A percentile compares a stretch with the other conserved stretches of the same genome.
Evolutionary conservation across 331 rosid genomes (phyloP).

Genomic region (Malus hybrid): DNA sequence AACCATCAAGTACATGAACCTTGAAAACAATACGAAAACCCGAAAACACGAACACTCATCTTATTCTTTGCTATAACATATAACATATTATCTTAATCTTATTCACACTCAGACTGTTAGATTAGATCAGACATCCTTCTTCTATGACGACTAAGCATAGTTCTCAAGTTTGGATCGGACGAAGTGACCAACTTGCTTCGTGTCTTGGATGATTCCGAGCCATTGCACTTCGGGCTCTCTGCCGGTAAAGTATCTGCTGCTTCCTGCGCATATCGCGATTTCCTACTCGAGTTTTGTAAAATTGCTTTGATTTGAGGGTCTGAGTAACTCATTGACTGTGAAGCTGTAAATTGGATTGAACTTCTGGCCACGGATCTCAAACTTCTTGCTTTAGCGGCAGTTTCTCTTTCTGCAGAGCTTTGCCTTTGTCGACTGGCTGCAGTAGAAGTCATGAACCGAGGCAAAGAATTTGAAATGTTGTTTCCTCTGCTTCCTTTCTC

Average conservation of each 20-base stretch:
- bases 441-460: slow-evolving; percentile 93
- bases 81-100: slow-evolving; percentile 3
- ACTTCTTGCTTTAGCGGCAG: slow-evolving; percentile 33
- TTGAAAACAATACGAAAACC: not conserved
- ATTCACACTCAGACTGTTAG: slow-evolving; percentile 11
- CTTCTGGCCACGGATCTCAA: slow-evolving; percentile 38
- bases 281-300: slow-evolving; percentile 37
- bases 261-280: slow-evolving; percentile 41
- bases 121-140: slow-evolving; percentile 82
- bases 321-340: slow-evolving; percentile 60
- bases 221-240: slow-evolving; percentile 54
- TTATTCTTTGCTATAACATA: slow-evolving; percentile 14
- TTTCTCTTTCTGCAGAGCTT: slow-evolving; percentile 46
- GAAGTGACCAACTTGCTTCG: slow-evolving; percentile 44
- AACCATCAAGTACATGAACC: not conserved
- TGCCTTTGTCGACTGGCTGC: slow-evolving; percentile 86
- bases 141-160: slow-evolving; percentile 46
- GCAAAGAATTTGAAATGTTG: slow-evolving; percentile 38
- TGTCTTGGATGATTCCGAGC: slow-evolving; percentile 28
- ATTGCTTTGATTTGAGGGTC: slow-evolving; percentile 57
- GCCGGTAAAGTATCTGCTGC: slow-evolving; percentile 21
- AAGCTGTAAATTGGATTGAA: slow-evolving; percentile 62
- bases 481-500: slow-evolving; percentile 29
- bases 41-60: slow-evolving; percentile 7
- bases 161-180: slow-evolving; percentile 58